Base-by-base conservation (phyloP, 2,329 filamentous ascomycete species). In the Rasamsonia emersonii region DNA sequence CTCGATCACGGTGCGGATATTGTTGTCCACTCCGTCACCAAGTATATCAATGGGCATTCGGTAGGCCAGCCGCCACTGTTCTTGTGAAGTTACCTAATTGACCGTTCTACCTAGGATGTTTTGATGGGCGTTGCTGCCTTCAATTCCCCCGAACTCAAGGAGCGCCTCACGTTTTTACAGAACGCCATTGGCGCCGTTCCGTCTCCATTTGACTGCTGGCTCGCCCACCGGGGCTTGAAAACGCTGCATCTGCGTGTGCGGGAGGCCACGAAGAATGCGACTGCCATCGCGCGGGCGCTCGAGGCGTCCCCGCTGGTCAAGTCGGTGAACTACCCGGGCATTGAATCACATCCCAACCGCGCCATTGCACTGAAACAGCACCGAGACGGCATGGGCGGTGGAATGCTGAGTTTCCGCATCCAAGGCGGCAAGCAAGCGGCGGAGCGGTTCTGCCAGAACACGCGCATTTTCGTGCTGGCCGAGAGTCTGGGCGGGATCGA, bases 21-120 rank as follows among this genome's bases (percentile, higher is more conserved):
- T 43, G 89, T 96, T 45, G 82, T 96, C 25, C 89, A 96, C 71
- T 88, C 80, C 34, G 91, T 98, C 35, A 98, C 91, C 26, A 98
- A 98, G 67, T 98, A 96, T 67, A 96, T 98, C 68, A 96, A 96
- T 60, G 91, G 91, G 30, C 91, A 98, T 68, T 77, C 73, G 2
- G 64, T 67, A 54, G 33, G 61, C 44, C 30, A 11, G 7, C 9
- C 11, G 10, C 4, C 15, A 32, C 21, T 14, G 21, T 3, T 5
- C 15, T 15, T 2, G 13, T 15, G 2, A 18, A n/a, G n/a, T 17
- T 10, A 30, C 16, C n/a, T 39, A 45, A 30, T 45, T 33, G 26
- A 28, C 24, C 7, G 21, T 16, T 32, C 27, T 8, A 9, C 21
- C 18, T 28, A 78, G 56, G 91, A 98, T 59, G 91, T 98, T 6